These are phyloP conservation scores for Neurospora sp. DNA, from an alignment of 495 filamentous ascomycete genomes.

Conservation along the genomic window DNA sequence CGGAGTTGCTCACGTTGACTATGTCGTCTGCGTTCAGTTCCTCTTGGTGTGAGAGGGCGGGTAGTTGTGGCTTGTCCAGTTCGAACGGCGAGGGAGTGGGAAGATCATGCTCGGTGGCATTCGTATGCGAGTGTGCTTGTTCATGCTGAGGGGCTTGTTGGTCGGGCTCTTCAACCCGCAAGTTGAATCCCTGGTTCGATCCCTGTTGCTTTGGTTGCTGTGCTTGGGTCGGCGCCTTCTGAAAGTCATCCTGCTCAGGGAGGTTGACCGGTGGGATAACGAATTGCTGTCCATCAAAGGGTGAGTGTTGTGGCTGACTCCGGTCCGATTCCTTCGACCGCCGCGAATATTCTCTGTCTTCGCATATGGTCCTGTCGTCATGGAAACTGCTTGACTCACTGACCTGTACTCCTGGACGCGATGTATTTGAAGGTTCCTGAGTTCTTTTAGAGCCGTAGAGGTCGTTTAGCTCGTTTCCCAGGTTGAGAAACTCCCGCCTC, in stretches of 20 bases:
- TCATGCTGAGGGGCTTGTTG: not conserved
- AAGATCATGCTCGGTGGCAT: not conserved
- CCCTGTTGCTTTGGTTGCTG: not conserved
- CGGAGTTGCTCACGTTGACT: not conserved
- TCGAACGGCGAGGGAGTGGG: not conserved
- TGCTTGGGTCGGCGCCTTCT: not conserved
- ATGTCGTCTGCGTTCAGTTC: not conserved
- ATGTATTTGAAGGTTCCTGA: not conserved
- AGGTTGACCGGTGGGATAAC: not conserved
- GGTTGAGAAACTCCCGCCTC: not conserved
- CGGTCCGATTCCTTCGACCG: not conserved
- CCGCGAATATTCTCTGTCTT: not conserved
- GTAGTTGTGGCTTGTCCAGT: not conserved
- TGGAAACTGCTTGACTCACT: not conserved
- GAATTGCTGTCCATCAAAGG: not conserved
- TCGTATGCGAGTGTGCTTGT: not conserved
- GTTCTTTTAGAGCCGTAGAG: not conserved
- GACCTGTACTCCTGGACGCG: not conserved
- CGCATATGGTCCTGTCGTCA: not conserved
- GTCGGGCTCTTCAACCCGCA: not conserved
- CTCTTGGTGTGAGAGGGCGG: not conserved
- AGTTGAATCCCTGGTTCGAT: not conserved
- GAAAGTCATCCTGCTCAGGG: not conserved
- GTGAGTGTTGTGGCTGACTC: not conserved
- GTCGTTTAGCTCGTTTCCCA: slow-evolving; percentile 3